Conservation (phyloP, 441 rosid species). For the Omphalea diandra region DNA sequence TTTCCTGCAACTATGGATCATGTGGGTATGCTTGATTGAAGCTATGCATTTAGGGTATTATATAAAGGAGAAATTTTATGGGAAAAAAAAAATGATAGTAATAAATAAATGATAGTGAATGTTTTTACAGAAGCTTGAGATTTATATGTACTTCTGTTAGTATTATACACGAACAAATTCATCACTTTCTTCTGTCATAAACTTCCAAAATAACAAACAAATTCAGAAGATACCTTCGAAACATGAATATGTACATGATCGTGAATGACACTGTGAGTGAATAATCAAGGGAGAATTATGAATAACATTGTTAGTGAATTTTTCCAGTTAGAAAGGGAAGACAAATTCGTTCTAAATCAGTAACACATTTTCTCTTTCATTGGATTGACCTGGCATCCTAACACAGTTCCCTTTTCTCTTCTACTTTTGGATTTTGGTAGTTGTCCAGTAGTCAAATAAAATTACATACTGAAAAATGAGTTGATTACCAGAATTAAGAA, state of each 20-base stretch:
- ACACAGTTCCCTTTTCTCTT: no score
- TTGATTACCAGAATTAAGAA: no score
- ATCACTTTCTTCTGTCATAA: no score
- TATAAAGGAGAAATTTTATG: no score
- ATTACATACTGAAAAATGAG: neutral
- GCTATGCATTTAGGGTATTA: neutral
- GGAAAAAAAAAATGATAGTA: neutral
- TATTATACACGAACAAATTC: neutral
- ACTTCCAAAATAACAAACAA: no score
- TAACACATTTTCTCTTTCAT: neutral
- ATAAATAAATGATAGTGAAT: neutral
- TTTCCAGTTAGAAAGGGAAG: neutral
- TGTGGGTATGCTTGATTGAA: conserved; percentile 64
- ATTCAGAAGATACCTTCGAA: no score
- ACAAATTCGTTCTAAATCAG: neutral
- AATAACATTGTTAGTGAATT: neutral
- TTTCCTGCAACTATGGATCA: conserved; percentile 51
- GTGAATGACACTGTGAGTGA: no score
- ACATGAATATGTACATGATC: no score
- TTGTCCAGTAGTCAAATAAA: neutral
- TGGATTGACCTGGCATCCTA: no score
- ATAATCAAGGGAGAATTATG: no score
- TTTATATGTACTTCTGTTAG: neutral
- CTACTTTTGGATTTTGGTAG: neutral
- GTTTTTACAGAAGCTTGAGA: neutral